phyloP scores from a whole-genome alignment of 768 basidiomycete species.

The Suillus subaureus region DNA sequence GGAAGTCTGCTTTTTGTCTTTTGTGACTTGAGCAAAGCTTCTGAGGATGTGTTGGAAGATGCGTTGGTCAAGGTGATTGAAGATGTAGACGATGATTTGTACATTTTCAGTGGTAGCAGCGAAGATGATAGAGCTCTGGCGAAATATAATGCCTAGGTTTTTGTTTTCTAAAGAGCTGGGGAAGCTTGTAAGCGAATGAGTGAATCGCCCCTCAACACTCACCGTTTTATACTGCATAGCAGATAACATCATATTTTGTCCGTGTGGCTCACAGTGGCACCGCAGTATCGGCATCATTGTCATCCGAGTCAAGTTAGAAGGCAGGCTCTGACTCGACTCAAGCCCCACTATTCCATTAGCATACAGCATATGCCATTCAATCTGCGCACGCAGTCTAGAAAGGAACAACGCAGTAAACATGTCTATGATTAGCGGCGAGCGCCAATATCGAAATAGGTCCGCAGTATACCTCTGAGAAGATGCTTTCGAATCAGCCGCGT shows the following conservation, averaged over 20 bases:
- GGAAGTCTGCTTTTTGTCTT: conserved; percentile 3
- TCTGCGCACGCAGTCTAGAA: not conserved
- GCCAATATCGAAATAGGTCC: not conserved
- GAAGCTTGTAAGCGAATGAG: not conserved
- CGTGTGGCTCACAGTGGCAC: not conserved
- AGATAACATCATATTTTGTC: not conserved
- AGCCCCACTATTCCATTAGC: not conserved
- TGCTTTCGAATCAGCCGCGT: not conserved
- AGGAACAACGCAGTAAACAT: not conserved
- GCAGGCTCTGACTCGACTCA: not conserved
- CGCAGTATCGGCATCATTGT: not conserved
- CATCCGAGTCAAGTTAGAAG: not conserved
- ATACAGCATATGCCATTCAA: not conserved
- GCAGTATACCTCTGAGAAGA: not conserved
- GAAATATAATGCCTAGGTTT: not conserved
- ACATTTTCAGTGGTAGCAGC: not conserved
- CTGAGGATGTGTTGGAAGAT: not conserved
- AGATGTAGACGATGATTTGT: not conserved
- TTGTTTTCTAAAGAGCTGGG: not conserved
- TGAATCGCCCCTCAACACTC: not conserved
- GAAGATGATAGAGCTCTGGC: not conserved
- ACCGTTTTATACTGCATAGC: not conserved
- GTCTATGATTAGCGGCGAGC: not conserved
- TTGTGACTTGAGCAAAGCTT: conserved; percentile 4
- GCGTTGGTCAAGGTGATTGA: not conserved